Evolutionary conservation across 768 basidiomycete species (phyloP), one percentile per base, ranked within the genome.

Genomic region (Termitomyces sp.): DNA sequence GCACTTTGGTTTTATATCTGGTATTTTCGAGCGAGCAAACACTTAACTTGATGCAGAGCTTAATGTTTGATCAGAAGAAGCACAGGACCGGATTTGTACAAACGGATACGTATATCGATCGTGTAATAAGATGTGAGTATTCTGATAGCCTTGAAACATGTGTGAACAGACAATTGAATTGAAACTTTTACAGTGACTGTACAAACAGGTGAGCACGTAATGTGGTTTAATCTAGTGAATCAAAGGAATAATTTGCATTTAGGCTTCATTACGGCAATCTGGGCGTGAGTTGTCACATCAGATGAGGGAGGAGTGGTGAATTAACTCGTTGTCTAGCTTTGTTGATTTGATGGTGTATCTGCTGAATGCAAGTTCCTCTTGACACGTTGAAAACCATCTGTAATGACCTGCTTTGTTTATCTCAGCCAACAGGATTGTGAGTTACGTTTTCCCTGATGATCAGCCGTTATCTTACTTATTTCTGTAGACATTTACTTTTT

Each of bases 61-160:
- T 57, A 33, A 44, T 7, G 5, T 55, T n/a, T 28, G 11, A 49
- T 57, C 50, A 80, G 80, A 67, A 65, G 35, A 71, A 63, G 54
- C 67, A 76, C 60, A 76, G 71, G 60, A 79, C 78, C 0, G 79
- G 78, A 3, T 78, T 80, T 53, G 49, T 68, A 1, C 62, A 59
- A 5, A 78, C 80, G 2, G 77, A 81, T 59, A 70, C 74, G 24
- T 64, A 74, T 18, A 67, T 82, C 4, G 75, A 80, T 65, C 72
- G 65, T 56, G 75, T 81, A 36, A 78, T 81, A 52, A 64, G 70
- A 64, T 6, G 73, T 77, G 54, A 60, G 24, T 49, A 28, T 62
- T 13, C 20, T 44, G 32, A 52, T 52, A 7, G 5, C 9, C 9
- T 39, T 24, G 42, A 12, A 24, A 1, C 4, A 28, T 36, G n/a